Conservation (phyloP, 345 rosid species). For the Gynandropsis gynandra region DNA sequence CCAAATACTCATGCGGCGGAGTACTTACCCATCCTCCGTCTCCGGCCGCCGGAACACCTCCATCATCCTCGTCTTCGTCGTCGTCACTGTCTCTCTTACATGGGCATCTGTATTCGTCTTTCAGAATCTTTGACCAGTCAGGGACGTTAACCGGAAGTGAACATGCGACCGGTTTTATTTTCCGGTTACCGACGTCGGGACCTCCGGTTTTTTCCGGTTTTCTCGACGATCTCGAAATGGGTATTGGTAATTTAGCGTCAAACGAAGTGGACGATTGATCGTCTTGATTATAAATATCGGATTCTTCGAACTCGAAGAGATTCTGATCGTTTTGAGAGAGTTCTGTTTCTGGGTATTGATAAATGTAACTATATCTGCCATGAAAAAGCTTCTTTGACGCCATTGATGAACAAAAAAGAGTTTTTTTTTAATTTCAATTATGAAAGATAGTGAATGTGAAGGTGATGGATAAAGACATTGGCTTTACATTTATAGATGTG, state of each 20-base stretch:
- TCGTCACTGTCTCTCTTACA: constrained; percentile 14
- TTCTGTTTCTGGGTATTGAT: constrained; percentile 31
- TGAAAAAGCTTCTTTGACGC: constrained; percentile 43
- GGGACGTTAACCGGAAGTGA: constrained; percentile 70
- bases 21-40: constrained; percentile 18
- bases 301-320: constrained; percentile 55
- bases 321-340: constrained; percentile 17
- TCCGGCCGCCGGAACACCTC: too few relatives aligned
- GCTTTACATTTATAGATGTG: too few relatives aligned
- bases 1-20: constrained; percentile 59
- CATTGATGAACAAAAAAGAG: constrained; percentile 34
- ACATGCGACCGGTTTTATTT: constrained; percentile 29
- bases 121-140: constrained; percentile 76
- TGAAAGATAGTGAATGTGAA: too few relatives aligned
- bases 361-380: constrained; percentile 38
- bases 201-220: constrained; percentile 30
- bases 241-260: constrained; percentile 30
- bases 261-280: constrained; percentile 19
- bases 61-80: constrained; percentile 7
- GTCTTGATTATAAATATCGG: constrained; percentile 35
- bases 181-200: constrained; percentile 7
- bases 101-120: constrained; percentile 28
- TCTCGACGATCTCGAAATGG: constrained; percentile 33
- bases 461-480: too few relatives aligned
- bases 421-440: too few relatives aligned